phyloP scores from a whole-genome alignment of 805 yeast genomes.

The Candida boleticola region DNA sequence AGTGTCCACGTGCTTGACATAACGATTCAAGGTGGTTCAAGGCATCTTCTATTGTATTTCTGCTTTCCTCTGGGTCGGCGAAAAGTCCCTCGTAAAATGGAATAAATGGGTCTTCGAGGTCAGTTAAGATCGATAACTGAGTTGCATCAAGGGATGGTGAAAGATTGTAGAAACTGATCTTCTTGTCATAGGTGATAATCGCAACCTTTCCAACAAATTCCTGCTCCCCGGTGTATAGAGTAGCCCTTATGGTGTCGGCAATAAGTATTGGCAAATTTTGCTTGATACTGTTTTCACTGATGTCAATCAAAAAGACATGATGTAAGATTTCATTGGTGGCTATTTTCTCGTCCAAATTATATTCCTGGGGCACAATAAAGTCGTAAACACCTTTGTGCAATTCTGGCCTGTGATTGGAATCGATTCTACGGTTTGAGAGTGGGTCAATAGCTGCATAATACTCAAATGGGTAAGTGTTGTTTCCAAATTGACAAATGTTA shows the following conservation, averaged over 20 bases:
- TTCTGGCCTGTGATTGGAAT: conserved; percentile 68
- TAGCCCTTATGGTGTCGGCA: conserved; percentile 66
- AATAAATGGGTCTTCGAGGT: conserved; percentile 74
- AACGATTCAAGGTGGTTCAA: conserved; percentile 56
- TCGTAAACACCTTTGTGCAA: conserved; percentile 83
- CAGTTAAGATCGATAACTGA: conserved; percentile 60
- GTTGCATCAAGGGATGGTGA: conserved; percentile 54
- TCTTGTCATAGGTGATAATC: conserved; percentile 72
- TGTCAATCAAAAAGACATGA: conserved; percentile 74
- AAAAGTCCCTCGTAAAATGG: conserved; percentile 78
- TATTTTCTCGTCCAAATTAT: conserved; percentile 49
- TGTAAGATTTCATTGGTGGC: conserved; percentile 48
- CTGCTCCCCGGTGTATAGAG: conserved; percentile 24
- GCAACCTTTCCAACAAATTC: conserved; percentile 48
- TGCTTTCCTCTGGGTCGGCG: conserved; percentile 71
- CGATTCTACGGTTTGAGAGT: conserved; percentile 59
- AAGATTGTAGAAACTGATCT: conserved; percentile 71
- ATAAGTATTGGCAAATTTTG: conserved; percentile 60
- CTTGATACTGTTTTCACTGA: conserved; percentile 55
- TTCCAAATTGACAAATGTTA: conserved; percentile 77
- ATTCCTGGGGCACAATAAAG: conserved; percentile 70
- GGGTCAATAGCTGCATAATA: conserved; percentile 62
- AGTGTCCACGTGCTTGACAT: conserved; percentile 28
- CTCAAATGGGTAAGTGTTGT: conserved; percentile 65
- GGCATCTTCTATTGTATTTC: conserved; percentile 62